Evolutionary conservation across 1,284 basidiomycete species (phyloP), one percentile per base, ranked within the genome.

Genomic region (Leccinum pachyderme): DNA sequence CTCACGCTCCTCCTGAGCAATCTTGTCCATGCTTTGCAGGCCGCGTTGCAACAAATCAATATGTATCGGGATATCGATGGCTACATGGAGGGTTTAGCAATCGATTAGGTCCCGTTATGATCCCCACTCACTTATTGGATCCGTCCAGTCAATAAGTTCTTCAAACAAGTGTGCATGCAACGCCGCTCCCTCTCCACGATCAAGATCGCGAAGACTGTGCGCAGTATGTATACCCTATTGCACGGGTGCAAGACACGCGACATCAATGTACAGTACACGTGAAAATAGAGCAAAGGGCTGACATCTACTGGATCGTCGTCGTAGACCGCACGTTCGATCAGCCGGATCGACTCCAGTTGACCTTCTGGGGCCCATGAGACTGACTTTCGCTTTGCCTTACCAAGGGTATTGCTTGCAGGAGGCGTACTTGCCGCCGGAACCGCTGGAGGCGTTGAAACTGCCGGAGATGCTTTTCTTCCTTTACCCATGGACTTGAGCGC

Each of bases 291-390:
- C 70, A 75, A 58, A 63, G 61, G 66, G 82, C 87, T 83, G 79
- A 91, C 89, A 81, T 88, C 83, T 75, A 81, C 77, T 65, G 81
- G 81, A 77, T 91, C 90, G 72, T 91, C 89, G 63, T 91, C 90
- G 74, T 92, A 92, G 63, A 91, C 76, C 60, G 90, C 90, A 66
- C 79, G 83, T 73, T 91, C 89, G 74, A 92, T 92, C 67, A 85
- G 71, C 72, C 82, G 84, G 68, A 92, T 76, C 66, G 80, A 76
- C 74, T 84, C 87, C 61, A 92, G 81, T 67, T 82, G 75, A 60
- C 76, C 81, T 58, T 89, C 87, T 43, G 86, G 77, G 37, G 87
- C 82, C 86, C 90, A 92, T 27, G 82, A 83, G 47, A 92, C 90
- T 49, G 78, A 71, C 72, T 91, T 92, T 72, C 77, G 79, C 75